Percentiles rank a stretch among this genome's conserved stretches.
These are phyloP conservation scores for Aspergillaceae sp. DNA, from an alignment of 2,329 filamentous ascomycete species.

Conservation along the genomic window DNA sequence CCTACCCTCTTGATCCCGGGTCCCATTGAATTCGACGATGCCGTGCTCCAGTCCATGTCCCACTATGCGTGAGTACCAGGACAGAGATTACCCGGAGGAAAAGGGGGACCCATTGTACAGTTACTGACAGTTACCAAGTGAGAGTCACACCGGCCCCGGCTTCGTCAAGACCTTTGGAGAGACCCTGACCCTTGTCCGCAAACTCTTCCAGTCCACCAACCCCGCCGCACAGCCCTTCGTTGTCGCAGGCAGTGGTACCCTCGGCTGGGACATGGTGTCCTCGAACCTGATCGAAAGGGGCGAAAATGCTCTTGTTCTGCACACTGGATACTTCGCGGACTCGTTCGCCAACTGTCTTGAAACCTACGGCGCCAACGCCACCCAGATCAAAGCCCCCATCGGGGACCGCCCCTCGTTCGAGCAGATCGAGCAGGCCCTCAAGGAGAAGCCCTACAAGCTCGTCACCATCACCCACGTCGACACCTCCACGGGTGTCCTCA, in stretches of 20 bases:
- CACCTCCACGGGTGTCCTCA: constrained; percentile 91
- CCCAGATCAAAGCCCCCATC: constrained; percentile 80
- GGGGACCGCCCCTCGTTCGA: constrained; percentile 77
- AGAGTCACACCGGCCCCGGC: constrained; percentile 82
- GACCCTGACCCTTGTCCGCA: constrained; percentile 74
- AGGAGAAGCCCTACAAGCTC: constrained; percentile 86
- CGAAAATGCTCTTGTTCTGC: constrained; percentile 84
- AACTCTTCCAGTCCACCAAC: constrained; percentile 86
- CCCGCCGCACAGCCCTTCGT: constrained; percentile 81
- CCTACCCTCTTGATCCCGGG: constrained; percentile 86
- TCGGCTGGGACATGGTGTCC: constrained; percentile 95
- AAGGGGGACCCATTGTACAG: neutral
- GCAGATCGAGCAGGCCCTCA: constrained; percentile 80
- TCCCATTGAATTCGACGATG: constrained; percentile 98
- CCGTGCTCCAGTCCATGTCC: constrained; percentile 86
- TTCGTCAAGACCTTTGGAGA: constrained; percentile 92
- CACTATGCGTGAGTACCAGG: constrained; percentile 55
- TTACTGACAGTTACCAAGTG: constrained; percentile 35
- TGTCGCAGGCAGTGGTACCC: constrained; percentile 85
- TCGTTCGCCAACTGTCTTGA: constrained; percentile 87
- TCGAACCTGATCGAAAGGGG: constrained; percentile 84
- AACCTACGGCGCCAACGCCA: constrained; percentile 83
- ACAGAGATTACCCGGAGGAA: neutral
- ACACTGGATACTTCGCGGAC: constrained; percentile 95
- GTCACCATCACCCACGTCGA: constrained; percentile 95